A percentile compares a stretch with the other conserved stretches of the same genome.
phyloP scores from a whole-genome alignment of 75 land plant genomes.

The Selaginella moellendorffii region DNA sequence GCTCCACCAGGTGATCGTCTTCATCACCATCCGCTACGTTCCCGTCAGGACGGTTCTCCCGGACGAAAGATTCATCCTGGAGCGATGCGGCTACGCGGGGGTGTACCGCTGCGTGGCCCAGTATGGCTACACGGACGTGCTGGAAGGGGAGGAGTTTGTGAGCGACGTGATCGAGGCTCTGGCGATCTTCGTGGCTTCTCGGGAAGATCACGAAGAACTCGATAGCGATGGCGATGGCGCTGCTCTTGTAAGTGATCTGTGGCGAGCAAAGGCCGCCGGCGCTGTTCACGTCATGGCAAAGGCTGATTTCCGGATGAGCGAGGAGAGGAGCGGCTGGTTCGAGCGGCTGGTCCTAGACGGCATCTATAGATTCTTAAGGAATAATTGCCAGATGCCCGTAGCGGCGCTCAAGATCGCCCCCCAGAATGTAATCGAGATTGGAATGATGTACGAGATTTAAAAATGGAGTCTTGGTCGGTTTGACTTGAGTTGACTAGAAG shows the following conservation, averaged over 20 bases:
- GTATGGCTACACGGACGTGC: conserved; percentile 41
- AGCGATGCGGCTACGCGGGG: conserved; percentile 28
- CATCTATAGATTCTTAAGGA: conserved; percentile 30
- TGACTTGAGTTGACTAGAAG: too few relatives aligned
- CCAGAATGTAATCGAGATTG: conserved; percentile 26
- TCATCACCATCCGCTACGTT: conserved; percentile 30
- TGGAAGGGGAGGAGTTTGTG: neutral
- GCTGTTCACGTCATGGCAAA: conserved; percentile 34
- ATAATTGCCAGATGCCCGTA: conserved; percentile 28
- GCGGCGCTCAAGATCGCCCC: conserved; percentile 26
- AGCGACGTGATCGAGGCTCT: conserved; percentile 8
- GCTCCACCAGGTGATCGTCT: conserved; percentile 30
- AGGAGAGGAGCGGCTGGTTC: conserved; percentile 11
- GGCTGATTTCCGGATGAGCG: conserved; percentile 14
- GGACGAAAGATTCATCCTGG: conserved; percentile 33
- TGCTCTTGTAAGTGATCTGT: conserved; percentile 4
- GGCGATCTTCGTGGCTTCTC: neutral
- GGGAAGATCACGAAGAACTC: neutral
- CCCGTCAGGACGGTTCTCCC: conserved; percentile 34
- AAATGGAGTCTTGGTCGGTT: too few relatives aligned
- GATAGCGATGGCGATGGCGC: neutral
- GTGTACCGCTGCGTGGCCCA: conserved; percentile 42
- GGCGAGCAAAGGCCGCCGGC: conserved; percentile 17
- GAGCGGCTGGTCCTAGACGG: conserved; percentile 15
- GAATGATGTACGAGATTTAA: conserved; percentile 48